A percentile compares a stretch with the other conserved stretches of the same genome.
These are phyloP conservation scores for Arthrinium puccinioides DNA, from an alignment of 2,329 filamentous ascomycete genomes.

Conservation along the genomic window DNA sequence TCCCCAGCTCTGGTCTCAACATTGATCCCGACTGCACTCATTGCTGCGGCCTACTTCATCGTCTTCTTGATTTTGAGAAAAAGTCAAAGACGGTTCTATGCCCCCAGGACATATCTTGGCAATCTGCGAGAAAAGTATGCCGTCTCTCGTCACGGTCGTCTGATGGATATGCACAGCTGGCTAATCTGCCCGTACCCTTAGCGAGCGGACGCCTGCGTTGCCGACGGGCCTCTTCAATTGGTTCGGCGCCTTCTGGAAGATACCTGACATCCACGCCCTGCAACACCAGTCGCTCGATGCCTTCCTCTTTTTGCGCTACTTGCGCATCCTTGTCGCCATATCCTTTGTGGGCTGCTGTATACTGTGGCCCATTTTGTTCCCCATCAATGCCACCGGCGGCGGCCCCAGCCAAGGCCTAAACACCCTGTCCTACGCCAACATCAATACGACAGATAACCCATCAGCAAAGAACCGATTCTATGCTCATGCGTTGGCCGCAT, in stretches of 20 bases:
- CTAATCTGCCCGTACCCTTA: too few relatives aligned
- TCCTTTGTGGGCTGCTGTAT: conserved; percentile 78
- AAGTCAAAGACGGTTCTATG: conserved; percentile 40
- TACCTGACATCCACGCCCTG: conserved; percentile 70
- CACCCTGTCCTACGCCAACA: conserved; percentile 71
- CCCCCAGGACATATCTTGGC: conserved; percentile 42
- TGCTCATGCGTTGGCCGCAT: conserved; percentile 73
- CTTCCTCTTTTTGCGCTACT: conserved; percentile 82
- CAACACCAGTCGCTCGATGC: conserved; percentile 90
- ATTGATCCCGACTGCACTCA: conserved; percentile 28
- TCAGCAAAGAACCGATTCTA: conserved; percentile 61
- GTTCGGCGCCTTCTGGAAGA: conserved; percentile 59
- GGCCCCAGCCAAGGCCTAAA: conserved; percentile 61
- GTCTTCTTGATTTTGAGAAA: conserved; percentile 38
- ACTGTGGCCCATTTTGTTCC: conserved; percentile 81
- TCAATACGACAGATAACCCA: conserved; percentile 38
- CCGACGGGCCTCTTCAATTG: conserved; percentile 60
- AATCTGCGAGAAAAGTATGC: conserved; percentile 33
- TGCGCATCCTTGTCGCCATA: conserved; percentile 69
- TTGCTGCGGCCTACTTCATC: conserved; percentile 30
- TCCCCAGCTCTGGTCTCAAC: conserved; percentile 33
- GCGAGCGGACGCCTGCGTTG: conserved; percentile 50
- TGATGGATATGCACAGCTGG: too few relatives aligned
- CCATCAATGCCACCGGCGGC: conserved; percentile 79
- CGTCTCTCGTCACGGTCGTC: too few relatives aligned